Evolutionary conservation across 2,329 filamentous ascomycete species (phyloP), one percentile per base, ranked within the genome.

Genomic region (Talaromyces atroroseus): DNA sequence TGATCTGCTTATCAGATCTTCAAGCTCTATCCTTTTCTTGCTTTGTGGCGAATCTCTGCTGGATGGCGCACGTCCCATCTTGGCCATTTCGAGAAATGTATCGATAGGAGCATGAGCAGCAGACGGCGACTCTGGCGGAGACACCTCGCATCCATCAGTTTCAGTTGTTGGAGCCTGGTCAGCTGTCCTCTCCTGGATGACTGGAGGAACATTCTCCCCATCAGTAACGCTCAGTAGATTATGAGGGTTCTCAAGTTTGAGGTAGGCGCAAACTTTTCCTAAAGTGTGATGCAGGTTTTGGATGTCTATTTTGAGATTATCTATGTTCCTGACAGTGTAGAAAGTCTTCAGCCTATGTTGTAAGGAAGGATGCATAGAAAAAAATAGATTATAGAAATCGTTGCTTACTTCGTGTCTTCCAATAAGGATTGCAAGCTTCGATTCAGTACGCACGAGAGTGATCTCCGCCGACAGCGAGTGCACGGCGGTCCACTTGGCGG

Each of bases 401-500:
- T 24, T 12, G 56, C 61, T 57, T 46, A 71, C 59, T 75, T 74
- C 5, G 66, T 66, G 42, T 78, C 74, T 56, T 76, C 72, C 34
- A 78, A 71, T 60, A 78, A 61, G 4, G 74, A 76, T 58, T 71
- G 70, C 40, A 72, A 64, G 49, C 74, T 77, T 49, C 76, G 77
- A 59, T 78, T 78, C 40, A 78, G 62, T 4, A 77, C 72, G 60
- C 77, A 79, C 8, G 74, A 75, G 10, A 78, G 58, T 11, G 71
- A 72, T 26, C 76, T 68, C 52, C 76, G 73, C 52, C 71, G 67
- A 62, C 77, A 79, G 49, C 77, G 66, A 52, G 71, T 72, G 61
- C 76, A 79, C 1, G 76, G 77, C 40, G 76, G 76, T 11, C 75
- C 74, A 53, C 71, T 68, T 16, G 70, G 64, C 8, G 61, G 61